Base-by-base conservation (phyloP, 176 grass and related monocot species). In the Aegilops tauschii region DNA sequence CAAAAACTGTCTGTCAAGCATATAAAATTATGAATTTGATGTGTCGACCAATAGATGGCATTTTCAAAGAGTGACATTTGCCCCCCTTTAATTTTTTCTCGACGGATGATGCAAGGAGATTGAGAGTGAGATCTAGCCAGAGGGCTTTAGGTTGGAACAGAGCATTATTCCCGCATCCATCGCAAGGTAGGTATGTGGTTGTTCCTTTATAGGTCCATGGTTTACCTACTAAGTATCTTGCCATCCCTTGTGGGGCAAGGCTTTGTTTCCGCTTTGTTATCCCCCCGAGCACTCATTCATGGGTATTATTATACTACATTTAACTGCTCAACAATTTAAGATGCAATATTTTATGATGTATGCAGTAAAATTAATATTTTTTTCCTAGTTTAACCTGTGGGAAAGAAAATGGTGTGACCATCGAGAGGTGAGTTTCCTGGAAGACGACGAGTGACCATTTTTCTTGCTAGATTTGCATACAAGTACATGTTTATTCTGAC, bases 161-260 rank as follows among this genome's bases (percentile, higher is more conserved):
- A 69, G 4, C 77, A 81, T 86, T 89, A 88, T 91, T 87, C 71
- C 76, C 77, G 83, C 59, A 14, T 77, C 28, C 16, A 31, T 54
- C 17, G 18, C 8, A 85, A 86, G 82, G 88, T 91, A 92, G 95
- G 95, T 97, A 88, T 52, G 78, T 80, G 86, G 86, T 91, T 79
- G 92, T 94, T 92, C 85, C 89, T 83, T 91, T 89, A 71, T 97
- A 97, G 92, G 95, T 92, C 35, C 88, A 86, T 87, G 63, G 95
- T 94, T 97, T 94, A 97, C 95, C 95, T 94, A 97, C 88, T 92
- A 56, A 84, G 82, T 83, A 89, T 92, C 81, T 92, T 94, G 90
- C 58, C 82, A 87, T 97, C 34, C 77, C 92, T 97, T 92, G 77
- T 78, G 69, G 87, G 80, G 45, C 90, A 96, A 96, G 87, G 72